Conservation (phyloP, 345 rosid genomes). For the Mercurialis annua region DNA sequence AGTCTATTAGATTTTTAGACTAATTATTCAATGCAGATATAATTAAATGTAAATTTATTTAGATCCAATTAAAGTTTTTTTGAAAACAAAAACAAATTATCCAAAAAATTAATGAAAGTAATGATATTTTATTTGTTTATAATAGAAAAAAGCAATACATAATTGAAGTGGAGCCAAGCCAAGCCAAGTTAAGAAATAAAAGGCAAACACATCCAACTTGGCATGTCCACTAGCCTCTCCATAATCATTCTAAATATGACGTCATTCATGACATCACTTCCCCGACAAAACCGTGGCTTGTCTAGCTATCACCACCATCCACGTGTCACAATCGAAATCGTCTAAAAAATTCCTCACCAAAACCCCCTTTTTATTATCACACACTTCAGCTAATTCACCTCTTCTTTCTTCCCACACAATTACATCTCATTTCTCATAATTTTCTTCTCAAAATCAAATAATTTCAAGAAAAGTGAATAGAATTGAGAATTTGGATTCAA, state of each 20-base stretch:
- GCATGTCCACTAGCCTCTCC: constrained; percentile 41
- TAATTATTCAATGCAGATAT: too few relatives aligned
- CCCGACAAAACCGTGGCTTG: constrained; percentile 46
- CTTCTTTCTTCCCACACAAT: constrained; percentile 16
- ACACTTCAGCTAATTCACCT: constrained; percentile 18
- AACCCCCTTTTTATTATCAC: constrained; percentile 27
- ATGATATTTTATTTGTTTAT: too few relatives aligned
- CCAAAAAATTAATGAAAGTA: too few relatives aligned
- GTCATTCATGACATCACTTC: constrained; percentile 57
- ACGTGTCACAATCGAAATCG: constrained; percentile 50
- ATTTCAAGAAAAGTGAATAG: constrained; percentile 12
- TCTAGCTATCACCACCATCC: constrained; percentile 31
- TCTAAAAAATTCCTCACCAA: constrained; percentile 20
- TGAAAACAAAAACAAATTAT: too few relatives aligned
- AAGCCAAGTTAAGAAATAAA: constrained; percentile 12
- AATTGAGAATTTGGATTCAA: not conserved
- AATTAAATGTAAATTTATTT: too few relatives aligned
- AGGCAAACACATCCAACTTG: constrained; percentile 32
- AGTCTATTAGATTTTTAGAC: too few relatives aligned
- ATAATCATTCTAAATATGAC: constrained; percentile 38
- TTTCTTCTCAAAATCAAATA: not conserved
- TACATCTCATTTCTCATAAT: not conserved
- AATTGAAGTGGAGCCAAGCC: constrained; percentile 27
- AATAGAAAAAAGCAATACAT: too few relatives aligned
- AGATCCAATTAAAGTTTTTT: too few relatives aligned